Conservation (phyloP, 768 basidiomycete genomes). For the Epithele typhae region DNA sequence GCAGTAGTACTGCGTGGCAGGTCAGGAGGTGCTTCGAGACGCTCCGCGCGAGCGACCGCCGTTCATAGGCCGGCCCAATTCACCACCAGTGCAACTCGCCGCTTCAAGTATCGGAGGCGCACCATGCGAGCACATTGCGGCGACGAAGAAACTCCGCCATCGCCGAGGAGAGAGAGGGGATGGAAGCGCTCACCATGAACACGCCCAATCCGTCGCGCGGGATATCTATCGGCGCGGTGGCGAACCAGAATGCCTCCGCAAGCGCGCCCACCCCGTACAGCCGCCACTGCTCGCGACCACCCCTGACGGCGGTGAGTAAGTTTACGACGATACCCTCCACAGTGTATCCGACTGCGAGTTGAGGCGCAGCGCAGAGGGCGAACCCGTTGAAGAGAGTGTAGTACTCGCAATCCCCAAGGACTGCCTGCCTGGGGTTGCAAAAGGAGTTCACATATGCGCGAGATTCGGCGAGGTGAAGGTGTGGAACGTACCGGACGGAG, state of each 20-base stretch:
- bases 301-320: too few relatives aligned
- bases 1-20: too few relatives aligned
- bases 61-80: not conserved
- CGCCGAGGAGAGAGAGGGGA: not conserved
- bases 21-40: not conserved
- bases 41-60: not conserved
- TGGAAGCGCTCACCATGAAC: constrained; percentile 34
- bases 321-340: constrained; percentile 52
- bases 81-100: too few relatives aligned
- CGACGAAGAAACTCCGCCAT: not conserved
- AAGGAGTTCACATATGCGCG: not conserved
- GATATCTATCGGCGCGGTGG: constrained; percentile 44
- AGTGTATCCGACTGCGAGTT: constrained; percentile 54
- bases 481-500: constrained; percentile 50
- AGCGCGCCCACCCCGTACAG: constrained; percentile 43
- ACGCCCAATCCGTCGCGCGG: constrained; percentile 34
- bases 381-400: constrained; percentile 61
- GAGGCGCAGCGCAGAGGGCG: constrained; percentile 51
- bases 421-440: constrained; percentile 62
- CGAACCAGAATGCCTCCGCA: constrained; percentile 50
- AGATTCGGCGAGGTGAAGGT: not conserved
- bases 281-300: constrained; percentile 39
- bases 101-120: too few relatives aligned
- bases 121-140: not conserved
- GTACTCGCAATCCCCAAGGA: constrained; percentile 59